These are phyloP conservation scores for Gautieria morchelliformis DNA, from an alignment of 768 basidiomycete genomes.

Conservation along the genomic window DNA sequence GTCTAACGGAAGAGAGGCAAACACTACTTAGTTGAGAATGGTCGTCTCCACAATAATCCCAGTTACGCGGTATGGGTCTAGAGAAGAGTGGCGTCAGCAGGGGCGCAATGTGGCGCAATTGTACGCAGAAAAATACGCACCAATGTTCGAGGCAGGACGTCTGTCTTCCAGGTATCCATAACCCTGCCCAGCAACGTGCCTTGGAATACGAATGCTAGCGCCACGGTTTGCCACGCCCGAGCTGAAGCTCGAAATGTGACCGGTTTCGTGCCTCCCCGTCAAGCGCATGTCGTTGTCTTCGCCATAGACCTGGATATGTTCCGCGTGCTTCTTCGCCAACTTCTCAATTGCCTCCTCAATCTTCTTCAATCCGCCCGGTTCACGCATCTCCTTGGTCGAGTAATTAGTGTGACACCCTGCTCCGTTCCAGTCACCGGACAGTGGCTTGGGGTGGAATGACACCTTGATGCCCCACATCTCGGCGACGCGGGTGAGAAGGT, in stretches of 20 bases:
- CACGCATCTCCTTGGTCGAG: constrained; percentile 91
- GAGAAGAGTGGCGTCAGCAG: constrained; percentile 7
- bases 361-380: constrained; percentile 82
- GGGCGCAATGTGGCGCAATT: not conserved
- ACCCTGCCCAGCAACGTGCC: constrained; percentile 86
- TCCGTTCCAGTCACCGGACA: constrained; percentile 97
- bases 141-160: constrained; percentile 96
- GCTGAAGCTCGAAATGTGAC: constrained; percentile 83
- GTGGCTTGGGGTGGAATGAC: constrained; percentile 99
- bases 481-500: constrained; percentile 88
- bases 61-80: constrained; percentile 94
- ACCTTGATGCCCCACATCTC: constrained; percentile 98
- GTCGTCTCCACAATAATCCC: constrained; percentile 85
- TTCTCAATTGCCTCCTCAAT: constrained; percentile 95
- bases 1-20: not conserved
- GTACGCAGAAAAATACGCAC: constrained; percentile 33
- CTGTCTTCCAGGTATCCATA: constrained; percentile 96
- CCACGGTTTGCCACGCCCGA: constrained; percentile 97
- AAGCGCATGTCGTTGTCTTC: constrained; percentile 96
- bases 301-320: constrained; percentile 96
- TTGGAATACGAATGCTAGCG: constrained; percentile 91
- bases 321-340: constrained; percentile 78
- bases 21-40: constrained; percentile 18
- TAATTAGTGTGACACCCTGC: constrained; percentile 99
- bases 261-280: constrained; percentile 96